A percentile compares a stretch with the other conserved stretches of the same genome.
Evolutionary conservation across 164 flowering plant species (phyloP).

Genomic region (Macadamia integrifolia): DNA sequence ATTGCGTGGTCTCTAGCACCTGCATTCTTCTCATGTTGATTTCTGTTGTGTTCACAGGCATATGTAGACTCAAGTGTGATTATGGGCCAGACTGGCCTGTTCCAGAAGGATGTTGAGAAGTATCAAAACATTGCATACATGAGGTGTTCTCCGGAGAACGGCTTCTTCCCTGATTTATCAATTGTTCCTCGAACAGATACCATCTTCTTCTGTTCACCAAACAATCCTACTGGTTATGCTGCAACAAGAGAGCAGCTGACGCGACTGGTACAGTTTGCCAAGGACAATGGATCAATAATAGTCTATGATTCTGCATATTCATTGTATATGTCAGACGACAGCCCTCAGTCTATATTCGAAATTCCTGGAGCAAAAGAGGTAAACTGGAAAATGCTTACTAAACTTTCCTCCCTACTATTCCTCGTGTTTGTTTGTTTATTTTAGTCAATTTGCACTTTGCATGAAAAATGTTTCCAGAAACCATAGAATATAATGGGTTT

Average conservation of each 20-base stretch:
- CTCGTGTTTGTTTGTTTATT: too few relatives aligned
- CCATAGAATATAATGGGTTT: too few relatives aligned
- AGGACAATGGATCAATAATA: conserved; percentile 83
- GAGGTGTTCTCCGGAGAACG: conserved; percentile 86
- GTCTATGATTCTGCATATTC: conserved; percentile 94
- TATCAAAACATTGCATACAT: conserved; percentile 86
- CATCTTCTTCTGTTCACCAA: conserved; percentile 95
- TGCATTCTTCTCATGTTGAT: neutral
- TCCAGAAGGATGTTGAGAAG: conserved; percentile 65
- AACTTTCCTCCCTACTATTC: neutral
- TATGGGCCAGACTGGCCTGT: conserved; percentile 88
- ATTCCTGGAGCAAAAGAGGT: conserved; percentile 98
- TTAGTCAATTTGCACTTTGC: too few relatives aligned
- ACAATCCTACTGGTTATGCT: conserved; percentile 90
- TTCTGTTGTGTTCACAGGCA: conserved; percentile 42
- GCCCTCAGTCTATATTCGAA: conserved; percentile 82
- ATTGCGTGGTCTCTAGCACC: neutral
- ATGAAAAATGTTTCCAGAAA: too few relatives aligned
- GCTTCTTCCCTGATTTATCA: conserved; percentile 86
- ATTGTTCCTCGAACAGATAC: conserved; percentile 58
- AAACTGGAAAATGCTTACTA: neutral
- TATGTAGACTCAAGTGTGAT: conserved; percentile 96
- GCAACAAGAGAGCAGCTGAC: conserved; percentile 82
- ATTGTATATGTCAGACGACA: conserved; percentile 79
- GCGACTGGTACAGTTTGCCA: conserved; percentile 76